Conservation (phyloP, 2,329 filamentous ascomycete species). For the Sordariomycetes sp. region DNA sequence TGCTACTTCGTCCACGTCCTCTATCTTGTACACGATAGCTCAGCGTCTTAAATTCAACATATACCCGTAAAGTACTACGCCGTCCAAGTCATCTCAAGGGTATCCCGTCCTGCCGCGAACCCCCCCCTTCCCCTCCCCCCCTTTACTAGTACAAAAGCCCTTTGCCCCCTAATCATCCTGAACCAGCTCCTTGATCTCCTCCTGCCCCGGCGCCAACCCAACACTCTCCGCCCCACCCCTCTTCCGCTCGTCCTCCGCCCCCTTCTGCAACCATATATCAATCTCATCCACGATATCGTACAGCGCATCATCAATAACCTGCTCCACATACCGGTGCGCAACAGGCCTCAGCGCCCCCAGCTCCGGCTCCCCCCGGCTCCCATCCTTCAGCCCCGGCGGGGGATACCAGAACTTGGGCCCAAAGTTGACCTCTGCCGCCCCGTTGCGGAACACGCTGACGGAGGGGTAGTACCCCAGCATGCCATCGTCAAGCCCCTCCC, state of each 20-base stretch:
- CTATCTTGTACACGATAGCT: neutral
- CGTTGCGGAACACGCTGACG: slow-evolving; percentile 82
- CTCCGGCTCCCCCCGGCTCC: slow-evolving; percentile 20
- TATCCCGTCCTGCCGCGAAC: neutral
- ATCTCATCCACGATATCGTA: slow-evolving; percentile 93
- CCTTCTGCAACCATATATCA: slow-evolving; percentile 72
- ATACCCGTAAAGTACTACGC: too few relatives aligned
- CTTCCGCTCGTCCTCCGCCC: slow-evolving; percentile 32
- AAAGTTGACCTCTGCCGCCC: slow-evolving; percentile 86
- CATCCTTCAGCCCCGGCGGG: slow-evolving; percentile 42
- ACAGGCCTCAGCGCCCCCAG: slow-evolving; percentile 33
- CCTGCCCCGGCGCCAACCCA: slow-evolving; percentile 29
- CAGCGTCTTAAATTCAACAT: neutral
- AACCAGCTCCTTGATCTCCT: slow-evolving; percentile 52
- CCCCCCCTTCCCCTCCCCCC: too few relatives aligned
- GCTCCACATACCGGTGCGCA: slow-evolving; percentile 73
- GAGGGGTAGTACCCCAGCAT: slow-evolving; percentile 93
- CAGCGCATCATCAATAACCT: slow-evolving; percentile 87
- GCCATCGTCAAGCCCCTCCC: slow-evolving; percentile 85
- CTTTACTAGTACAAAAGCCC: neutral
- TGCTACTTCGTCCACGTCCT: neutral
- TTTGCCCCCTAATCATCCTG: slow-evolving; percentile 37
- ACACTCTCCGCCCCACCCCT: slow-evolving; percentile 29
- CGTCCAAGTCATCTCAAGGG: neutral
- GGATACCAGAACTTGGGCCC: slow-evolving; percentile 88